Base-by-base conservation (phyloP, 805 yeast species). In the Metschnikowia aberdeeniae region DNA sequence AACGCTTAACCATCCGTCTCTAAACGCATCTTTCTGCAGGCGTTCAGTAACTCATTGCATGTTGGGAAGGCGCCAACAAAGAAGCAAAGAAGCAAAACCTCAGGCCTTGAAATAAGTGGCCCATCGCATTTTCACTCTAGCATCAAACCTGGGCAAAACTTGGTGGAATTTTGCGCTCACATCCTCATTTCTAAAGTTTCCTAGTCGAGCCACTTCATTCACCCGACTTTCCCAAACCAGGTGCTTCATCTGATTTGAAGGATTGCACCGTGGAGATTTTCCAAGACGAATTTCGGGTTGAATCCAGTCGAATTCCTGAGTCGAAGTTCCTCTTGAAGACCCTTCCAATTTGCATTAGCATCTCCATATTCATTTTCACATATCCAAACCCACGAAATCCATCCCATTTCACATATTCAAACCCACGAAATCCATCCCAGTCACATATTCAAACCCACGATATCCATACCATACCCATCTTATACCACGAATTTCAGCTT, bases 11-110 rank as follows among this genome's bases (percentile, higher is more conserved):
- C 32, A n/a, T 29, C 12, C 26, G 34, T 37, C 40, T 30, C 26
- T n/a, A 37, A 37, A 37, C 40, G 40, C 40, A 37, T 26, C 20
- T 10, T 5, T 17, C 40, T 37, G 40, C 40, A 28, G 40, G 34
- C 29, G 40, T 28, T 17, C 13, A 12, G 13, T 7, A 30, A 24
- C 19, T 29, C n/a, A 19, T 19, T 37, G n/a, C 10, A 37, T 37
- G 34, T 30, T 37, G 26, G 19, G 40, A 30, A 20, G 32, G 32
- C n/a, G 14, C n/a, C n/a, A 29, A 29, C n/a, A 29, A 29, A 29
- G 4, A 29, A 29, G 3, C n/a, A 29, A 29, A 29, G 7, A 29
- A 29, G 14, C 5, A 29, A 29, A 5, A 29, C 13, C 4, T 7
- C 32, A 29, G 13, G 14, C 6, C 32, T 22, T 22, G 8, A 22